phyloP scores from a whole-genome alignment of 2,329 filamentous ascomycete species.

The Aspergillus ustus region DNA sequence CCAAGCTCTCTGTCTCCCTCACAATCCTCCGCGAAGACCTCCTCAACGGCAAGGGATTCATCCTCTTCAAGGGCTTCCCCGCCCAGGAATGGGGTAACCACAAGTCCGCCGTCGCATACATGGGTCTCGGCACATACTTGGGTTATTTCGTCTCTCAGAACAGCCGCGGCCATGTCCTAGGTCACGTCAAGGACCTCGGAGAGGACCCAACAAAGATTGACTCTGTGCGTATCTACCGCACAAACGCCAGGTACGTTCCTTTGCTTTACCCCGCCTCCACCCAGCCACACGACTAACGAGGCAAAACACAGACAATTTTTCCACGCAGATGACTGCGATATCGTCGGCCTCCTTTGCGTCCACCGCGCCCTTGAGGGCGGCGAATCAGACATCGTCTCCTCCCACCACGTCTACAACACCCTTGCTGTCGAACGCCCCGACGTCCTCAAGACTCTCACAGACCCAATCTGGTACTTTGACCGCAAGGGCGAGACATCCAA shows the following conservation, averaged over 20 bases:
- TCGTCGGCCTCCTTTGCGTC: conserved; percentile 83
- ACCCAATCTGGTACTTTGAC: conserved; percentile 90
- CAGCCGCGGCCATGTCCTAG: conserved; percentile 79
- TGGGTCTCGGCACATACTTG: conserved; percentile 83
- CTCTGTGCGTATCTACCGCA: conserved; percentile 87
- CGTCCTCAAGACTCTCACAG: conserved; percentile 73
- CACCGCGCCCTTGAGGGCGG: conserved; percentile 79
- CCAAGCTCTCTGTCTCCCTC: conserved; percentile 60
- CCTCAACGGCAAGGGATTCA: conserved; percentile 87
- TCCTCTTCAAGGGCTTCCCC: conserved; percentile 87
- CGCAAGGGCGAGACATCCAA: conserved; percentile 80
- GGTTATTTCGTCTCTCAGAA: conserved; percentile 91
- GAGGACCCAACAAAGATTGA: conserved; percentile 82
- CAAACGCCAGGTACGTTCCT: conserved; percentile 65
- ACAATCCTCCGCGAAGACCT: conserved; percentile 66
- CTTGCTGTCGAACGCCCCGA: conserved; percentile 76
- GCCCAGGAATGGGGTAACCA: conserved; percentile 74
- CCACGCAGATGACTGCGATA: conserved; percentile 80
- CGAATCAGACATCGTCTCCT: conserved; percentile 79
- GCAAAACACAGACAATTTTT: conserved; percentile 71
- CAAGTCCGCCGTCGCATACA: conserved; percentile 85
- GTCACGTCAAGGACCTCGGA: conserved; percentile 87
- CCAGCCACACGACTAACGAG: neutral
- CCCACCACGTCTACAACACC: conserved; percentile 81
- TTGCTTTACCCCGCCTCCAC: neutral